phyloP scores from a whole-genome alignment of 768 basidiomycete genomes.

The Serendipita sp. region DNA sequence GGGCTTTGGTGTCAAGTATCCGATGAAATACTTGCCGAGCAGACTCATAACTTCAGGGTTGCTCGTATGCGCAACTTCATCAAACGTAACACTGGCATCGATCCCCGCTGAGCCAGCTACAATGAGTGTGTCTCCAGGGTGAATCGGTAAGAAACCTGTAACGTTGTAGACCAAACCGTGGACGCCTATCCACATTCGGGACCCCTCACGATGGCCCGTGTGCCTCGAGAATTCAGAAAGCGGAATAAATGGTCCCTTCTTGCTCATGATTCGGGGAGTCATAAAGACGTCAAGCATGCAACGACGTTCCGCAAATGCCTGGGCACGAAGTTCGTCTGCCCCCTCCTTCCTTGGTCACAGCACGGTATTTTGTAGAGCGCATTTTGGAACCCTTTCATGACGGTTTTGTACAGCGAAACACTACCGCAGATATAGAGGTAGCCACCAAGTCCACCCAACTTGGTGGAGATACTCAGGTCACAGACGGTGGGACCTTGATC shows the following conservation, averaged over 20 bases:
- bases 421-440: background rate
- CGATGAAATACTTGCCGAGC: background rate
- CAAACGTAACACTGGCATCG: background rate
- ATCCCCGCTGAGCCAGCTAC: background rate
- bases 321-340: background rate
- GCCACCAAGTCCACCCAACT: background rate
- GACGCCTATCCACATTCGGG: background rate
- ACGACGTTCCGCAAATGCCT: background rate
- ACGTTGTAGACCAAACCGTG: background rate
- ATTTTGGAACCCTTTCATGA: background rate
- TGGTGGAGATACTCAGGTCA: background rate
- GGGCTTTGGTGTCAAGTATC: constrained; percentile 1
- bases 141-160: background rate
- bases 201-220: background rate
- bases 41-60: background rate
- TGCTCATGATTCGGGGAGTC: background rate
- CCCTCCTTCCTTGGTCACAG: background rate
- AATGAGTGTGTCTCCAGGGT: background rate
- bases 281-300: background rate
- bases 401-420: background rate
- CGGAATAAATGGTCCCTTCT: background rate
- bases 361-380: background rate
- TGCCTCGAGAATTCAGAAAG: background rate
- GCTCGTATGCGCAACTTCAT: background rate
- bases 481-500: background rate